Evolutionary conservation across 164 flowering plant species (phyloP), one percentile per base, ranked within the genome.

Genomic region (Kingdonia uniflora): DNA sequence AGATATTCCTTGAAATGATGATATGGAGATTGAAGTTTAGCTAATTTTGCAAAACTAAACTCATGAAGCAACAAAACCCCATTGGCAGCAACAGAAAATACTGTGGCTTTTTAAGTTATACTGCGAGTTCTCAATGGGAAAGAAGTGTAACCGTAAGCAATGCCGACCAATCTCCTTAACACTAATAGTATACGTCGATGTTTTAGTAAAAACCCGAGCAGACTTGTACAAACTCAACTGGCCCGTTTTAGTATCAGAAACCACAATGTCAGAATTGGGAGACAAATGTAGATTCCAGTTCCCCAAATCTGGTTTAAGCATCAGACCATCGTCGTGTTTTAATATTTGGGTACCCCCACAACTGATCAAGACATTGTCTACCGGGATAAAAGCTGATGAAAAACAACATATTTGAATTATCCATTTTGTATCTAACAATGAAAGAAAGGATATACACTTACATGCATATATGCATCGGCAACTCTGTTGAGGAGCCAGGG

Each of bases 111-210:
- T 58, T 72, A 77, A 57, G 53, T 69, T 46, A 43, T 54, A 71
- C 6, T 42, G 43, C 6, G 60, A n/a, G 51, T 60, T 63, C 49
- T 54, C 45, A 49, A 77, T 40, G 0, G 80, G 68, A 19, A 26
- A 61, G 35, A 80, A 73, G 58, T 80, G 70, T 22, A 80, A 42
- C 19, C 81, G 38, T 14, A 75, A 42, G 80, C 78, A 80, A 54
- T 77, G 78, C 6, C 68, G 51, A 22, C 84, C 79, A 1, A 20
- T 48, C 56, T 61, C 65, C 63, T 61, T 61, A 10, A 62, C 51
- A 2, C 7, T 51, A 41, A 75, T 44, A 15, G 57, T 68, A 23
- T 75, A 75, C 12, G 20, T 56, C 4, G 79, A 64, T 14, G 64
- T 38, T 49, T 52, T 44, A 10, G 45, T 64, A 38, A 78, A 73